Evolutionary conservation across 208 protist genomes (phyloP).

Genomic region (Angomonas desouzai): DNA sequence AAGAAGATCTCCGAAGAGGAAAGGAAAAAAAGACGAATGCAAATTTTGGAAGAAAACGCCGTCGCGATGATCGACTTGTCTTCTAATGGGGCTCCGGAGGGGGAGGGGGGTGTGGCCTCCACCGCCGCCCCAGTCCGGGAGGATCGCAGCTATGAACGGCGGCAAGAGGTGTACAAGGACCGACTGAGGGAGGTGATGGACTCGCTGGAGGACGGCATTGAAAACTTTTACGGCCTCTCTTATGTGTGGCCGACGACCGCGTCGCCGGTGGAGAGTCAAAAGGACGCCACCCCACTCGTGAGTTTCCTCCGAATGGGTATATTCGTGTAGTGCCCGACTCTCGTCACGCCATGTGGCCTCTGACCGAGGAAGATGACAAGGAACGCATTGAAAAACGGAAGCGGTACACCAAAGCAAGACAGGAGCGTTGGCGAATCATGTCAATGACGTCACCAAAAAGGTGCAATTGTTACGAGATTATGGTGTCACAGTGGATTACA

Average conservation of each 20-base stretch:
- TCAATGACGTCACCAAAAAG: slow-evolving; percentile 8
- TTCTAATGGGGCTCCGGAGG: background rate
- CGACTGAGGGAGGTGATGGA: background rate
- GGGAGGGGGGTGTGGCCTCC: background rate
- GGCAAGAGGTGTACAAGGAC: background rate
- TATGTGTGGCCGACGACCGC: slow-evolving; percentile 45
- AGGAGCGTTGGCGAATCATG: background rate
- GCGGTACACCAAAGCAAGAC: background rate
- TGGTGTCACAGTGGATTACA: slow-evolving; percentile 2
- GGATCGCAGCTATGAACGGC: slow-evolving; percentile 2
- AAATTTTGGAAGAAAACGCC: background rate
- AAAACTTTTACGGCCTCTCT: slow-evolving; percentile 72
- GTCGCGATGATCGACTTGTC: background rate
- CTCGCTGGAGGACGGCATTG: slow-evolving; percentile 7
- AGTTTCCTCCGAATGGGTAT: slow-evolving; percentile 56
- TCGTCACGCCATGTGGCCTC: slow-evolving; percentile 70
- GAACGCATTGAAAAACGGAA: background rate
- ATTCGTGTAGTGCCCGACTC: slow-evolving; percentile 62
- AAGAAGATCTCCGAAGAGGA: background rate
- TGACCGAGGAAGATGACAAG: slow-evolving; percentile 16
- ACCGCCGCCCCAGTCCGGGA: background rate
- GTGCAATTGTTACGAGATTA: slow-evolving; percentile 7
- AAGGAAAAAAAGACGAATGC: background rate
- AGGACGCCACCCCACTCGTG: background rate
- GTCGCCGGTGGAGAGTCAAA: background rate